Conservation (phyloP, 805 yeast genomes). For the Candida tallmaniae region DNA sequence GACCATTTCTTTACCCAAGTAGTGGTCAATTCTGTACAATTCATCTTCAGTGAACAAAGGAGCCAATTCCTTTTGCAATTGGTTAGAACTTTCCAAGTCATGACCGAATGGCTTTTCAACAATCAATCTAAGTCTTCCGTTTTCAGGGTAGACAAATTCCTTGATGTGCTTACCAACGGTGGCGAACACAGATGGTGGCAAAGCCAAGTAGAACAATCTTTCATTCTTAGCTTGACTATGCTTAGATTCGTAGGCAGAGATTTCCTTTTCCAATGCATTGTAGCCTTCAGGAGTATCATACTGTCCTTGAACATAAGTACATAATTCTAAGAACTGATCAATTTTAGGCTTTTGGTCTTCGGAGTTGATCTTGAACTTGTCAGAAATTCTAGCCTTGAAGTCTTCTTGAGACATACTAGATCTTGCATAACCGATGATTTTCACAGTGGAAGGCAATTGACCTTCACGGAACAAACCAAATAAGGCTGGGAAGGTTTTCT, state of each 20-base stretch:
- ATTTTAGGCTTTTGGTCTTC: constrained; percentile 40
- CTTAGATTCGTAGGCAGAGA: constrained; percentile 55
- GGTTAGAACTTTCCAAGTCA: constrained; percentile 75
- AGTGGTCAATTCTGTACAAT: constrained; percentile 93
- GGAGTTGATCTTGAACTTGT: constrained; percentile 51
- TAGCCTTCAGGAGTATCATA: constrained; percentile 83
- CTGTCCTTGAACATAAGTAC: constrained; percentile 69
- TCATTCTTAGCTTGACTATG: constrained; percentile 50
- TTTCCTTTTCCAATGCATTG: constrained; percentile 46
- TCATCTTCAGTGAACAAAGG: constrained; percentile 91
- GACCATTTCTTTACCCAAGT: constrained; percentile 96
- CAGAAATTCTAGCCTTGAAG: constrained; percentile 60
- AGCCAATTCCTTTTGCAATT: constrained; percentile 68
- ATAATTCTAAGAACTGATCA: constrained; percentile 60
- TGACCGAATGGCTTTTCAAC: constrained; percentile 98
- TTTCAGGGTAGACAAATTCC: constrained; percentile 56
- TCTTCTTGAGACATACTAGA: constrained; percentile 67
- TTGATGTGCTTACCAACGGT: constrained; percentile 72
- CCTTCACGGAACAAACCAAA: constrained; percentile 69
- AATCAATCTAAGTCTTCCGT: constrained; percentile 72
- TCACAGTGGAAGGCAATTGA: constrained; percentile 60
- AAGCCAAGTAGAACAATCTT: constrained; percentile 85
- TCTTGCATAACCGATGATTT: constrained; percentile 90
- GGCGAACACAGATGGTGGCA: constrained; percentile 91
- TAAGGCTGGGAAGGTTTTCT: constrained; percentile 88